Percentiles rank a stretch among this genome's conserved stretches.
These are phyloP conservation scores for Phytophthora boehmeriae DNA, from an alignment of 352 stramenopile species.

Conservation along the genomic window DNA sequence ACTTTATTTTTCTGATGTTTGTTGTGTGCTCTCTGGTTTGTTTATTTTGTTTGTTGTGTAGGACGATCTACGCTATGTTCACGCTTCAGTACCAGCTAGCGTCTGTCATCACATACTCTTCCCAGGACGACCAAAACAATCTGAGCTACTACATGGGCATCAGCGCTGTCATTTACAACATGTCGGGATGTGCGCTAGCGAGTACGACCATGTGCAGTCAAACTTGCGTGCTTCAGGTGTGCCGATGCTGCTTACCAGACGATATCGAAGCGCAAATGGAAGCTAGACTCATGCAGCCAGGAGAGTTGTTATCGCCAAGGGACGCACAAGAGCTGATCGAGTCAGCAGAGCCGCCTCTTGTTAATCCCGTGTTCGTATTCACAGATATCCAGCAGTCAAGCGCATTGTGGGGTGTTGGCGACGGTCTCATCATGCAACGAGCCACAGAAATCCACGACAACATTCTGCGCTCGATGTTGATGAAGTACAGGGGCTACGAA, in stretches of 20 bases:
- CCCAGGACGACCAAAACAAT: conserved; percentile 19
- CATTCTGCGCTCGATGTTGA: conserved; percentile 41
- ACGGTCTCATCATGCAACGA: conserved; percentile 49
- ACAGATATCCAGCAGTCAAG: conserved; percentile 71
- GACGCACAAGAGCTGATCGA: conserved; percentile 34
- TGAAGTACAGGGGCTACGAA: conserved; percentile 59
- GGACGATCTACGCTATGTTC: conserved; percentile 55
- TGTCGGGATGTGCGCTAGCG: conserved; percentile 38
- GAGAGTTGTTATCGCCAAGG: conserved; percentile 31
- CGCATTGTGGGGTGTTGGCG: conserved; percentile 44
- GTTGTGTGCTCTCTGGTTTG: not conserved
- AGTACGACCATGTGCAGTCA: conserved; percentile 52
- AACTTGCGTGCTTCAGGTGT: conserved; percentile 38
- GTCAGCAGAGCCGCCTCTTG: conserved; percentile 35
- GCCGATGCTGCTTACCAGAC: conserved; percentile 37
- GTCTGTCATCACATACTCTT: conserved; percentile 46
- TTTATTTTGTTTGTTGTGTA: conserved; percentile 8
- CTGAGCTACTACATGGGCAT: conserved; percentile 38
- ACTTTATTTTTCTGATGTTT: not conserved
- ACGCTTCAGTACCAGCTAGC: conserved; percentile 57
- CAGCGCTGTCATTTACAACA: conserved; percentile 44
- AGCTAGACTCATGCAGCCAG: conserved; percentile 33
- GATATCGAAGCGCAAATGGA: conserved; percentile 45
- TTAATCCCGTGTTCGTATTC: conserved; percentile 64
- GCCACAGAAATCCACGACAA: conserved; percentile 63